These are phyloP conservation scores for Tylopilus subfusipes DNA, from an alignment of 768 basidiomycete genomes.

Conservation along the genomic window DNA sequence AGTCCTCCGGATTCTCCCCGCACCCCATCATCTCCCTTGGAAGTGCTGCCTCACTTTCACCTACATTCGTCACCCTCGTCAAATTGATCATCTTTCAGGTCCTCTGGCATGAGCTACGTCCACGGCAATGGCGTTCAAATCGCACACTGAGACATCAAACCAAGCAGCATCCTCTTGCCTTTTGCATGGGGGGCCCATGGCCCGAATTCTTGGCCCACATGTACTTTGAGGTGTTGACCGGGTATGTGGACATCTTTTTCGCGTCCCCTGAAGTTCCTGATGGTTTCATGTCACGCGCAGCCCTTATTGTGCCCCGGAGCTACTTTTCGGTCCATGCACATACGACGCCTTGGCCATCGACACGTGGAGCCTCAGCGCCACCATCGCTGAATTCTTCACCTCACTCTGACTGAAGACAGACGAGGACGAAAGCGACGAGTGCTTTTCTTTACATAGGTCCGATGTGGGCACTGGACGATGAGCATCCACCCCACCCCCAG, in stretches of 20 bases:
- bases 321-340: constrained; percentile 67
- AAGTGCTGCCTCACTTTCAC: neutral
- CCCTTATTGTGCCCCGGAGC: constrained; percentile 84
- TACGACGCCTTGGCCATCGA: constrained; percentile 77
- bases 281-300: constrained; percentile 35
- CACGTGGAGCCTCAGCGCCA: constrained; percentile 78
- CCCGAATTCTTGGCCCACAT: constrained; percentile 55
- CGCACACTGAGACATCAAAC: constrained; percentile 88
- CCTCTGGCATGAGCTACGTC: constrained; percentile 64
- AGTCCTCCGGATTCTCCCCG: constrained; percentile 34
- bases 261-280: neutral
- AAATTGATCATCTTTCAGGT: constrained; percentile 69
- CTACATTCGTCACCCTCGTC: constrained; percentile 46
- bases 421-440: constrained; percentile 37
- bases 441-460: constrained; percentile 22
- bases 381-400: constrained; percentile 78
- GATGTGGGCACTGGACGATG: constrained; percentile 23
- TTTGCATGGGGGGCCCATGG: constrained; percentile 52
- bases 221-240: constrained; percentile 85
- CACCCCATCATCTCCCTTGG: constrained; percentile 21
- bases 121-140: constrained; percentile 50
- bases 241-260: constrained; percentile 44
- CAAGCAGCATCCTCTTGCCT: constrained; percentile 71
- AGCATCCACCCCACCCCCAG: constrained; percentile 41
- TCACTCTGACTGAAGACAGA: constrained; percentile 43